Base-by-base conservation (phyloP, 257 asterid species). In the Capsicum pubescens region DNA sequence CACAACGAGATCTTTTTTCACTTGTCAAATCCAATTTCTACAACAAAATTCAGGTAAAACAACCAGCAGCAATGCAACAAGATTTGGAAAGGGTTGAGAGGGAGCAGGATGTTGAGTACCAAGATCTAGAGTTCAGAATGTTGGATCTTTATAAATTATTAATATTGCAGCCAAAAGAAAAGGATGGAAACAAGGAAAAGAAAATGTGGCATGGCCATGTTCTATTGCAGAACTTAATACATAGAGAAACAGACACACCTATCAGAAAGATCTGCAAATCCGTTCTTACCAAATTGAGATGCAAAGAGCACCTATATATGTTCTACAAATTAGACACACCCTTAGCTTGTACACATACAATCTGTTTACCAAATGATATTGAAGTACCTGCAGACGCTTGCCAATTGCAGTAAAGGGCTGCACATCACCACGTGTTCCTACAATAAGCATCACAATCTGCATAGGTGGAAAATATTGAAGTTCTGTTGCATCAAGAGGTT, bases 371-470 rank as follows among this genome's bases (percentile, higher is more conserved):
- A 26, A 74, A 74, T 74, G 81, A 74, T 52, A 32, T 74, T 8
- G 8, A 74, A 74, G 61, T 90, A 93, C 98, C 98, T 94, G 98
- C 54, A 94, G 87, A 42, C 88, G 85, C 88, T 94, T 95, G 57
- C 97, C 99, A 89, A 95, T 95, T 72, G 99, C 99, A 87, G 92
- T 92, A 91, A 95, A 95, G 48, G 99, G 99, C 89, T 94, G 99
- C 82, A 95, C 99, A 85, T 95, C 99, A 69, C 99, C 99, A 76
- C 99, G 95, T 72, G 99, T 95, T 87, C 98, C 99, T 86, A 95
- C 99, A 83, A 95, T 95, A 82, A 95, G 99, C 88, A 95, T 92
- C 55, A 92, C 99, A 81, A 95, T 92, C 87, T 94, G 97, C 90
- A 96, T 19, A 44, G 98, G 97, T 42, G 93, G 99, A 86, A 96